phyloP scores from a whole-genome alignment of 805 yeast genomes.

The Starmerella vitae region DNA sequence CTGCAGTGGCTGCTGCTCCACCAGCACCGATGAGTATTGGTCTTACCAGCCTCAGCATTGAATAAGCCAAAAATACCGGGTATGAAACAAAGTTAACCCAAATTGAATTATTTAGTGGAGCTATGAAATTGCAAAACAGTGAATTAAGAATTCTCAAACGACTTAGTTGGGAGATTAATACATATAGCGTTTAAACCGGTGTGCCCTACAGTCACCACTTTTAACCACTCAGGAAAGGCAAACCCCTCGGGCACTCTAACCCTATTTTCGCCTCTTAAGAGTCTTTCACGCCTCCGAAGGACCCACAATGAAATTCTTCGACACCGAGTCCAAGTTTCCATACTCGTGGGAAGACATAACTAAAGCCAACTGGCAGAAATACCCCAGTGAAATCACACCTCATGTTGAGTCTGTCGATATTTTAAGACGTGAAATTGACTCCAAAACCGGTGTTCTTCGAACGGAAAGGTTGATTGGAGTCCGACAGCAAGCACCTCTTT shows the following conservation, averaged over 20 bases:
- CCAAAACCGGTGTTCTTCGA: conserved; percentile 40
- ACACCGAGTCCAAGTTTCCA: conserved; percentile 51
- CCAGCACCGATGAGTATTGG: conserved; percentile 17
- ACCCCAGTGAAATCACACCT: conserved; percentile 85
- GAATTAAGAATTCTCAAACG: too few species aligned
- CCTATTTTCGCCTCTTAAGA: too few species aligned
- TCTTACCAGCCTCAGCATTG: conserved; percentile 11
- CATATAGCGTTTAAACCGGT: too few species aligned
- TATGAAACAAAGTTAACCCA: too few species aligned
- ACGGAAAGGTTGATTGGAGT: conserved; percentile 85
- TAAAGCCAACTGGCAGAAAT: conserved; percentile 92
- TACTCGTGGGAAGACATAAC: conserved; percentile 92
- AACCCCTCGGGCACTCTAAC: too few species aligned
- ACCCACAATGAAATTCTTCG: conserved; percentile 81
- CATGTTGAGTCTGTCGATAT: conserved; percentile 93
- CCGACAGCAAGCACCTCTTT: conserved; percentile 69
- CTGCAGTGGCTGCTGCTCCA: conserved; percentile 15
- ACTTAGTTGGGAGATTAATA: too few species aligned
- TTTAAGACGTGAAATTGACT: conserved; percentile 53
- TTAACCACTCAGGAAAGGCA: too few species aligned
- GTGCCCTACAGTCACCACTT: too few species aligned
- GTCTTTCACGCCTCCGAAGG: too few species aligned
- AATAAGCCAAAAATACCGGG: too few species aligned
- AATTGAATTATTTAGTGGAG: too few species aligned
- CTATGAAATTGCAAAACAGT: too few species aligned